Base-by-base conservation (phyloP, 2,329 filamentous ascomycete species). In the Pestalotiopsis sp. region DNA sequence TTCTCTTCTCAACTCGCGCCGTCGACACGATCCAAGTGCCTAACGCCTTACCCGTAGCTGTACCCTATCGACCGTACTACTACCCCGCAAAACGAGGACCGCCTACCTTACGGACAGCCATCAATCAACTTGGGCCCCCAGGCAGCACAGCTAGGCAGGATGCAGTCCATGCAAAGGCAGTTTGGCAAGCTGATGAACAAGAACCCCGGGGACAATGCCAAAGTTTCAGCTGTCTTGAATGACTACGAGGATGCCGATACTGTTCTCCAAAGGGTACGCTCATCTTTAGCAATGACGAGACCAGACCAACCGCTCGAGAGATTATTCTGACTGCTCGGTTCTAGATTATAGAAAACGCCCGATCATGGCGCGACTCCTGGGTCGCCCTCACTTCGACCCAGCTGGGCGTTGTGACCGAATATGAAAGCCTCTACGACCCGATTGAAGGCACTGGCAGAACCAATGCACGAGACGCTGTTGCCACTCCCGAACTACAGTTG, bases 181-280 rank as follows among this genome's bases (percentile, higher is more conserved):
- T 91, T 95, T 73, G 92, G 92, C 70, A 91, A 88, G 80, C 88
- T 95, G 77, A 86, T 90, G 81, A 89, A 88, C 76, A 87, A 84
- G 74, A 81, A 90, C 70, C 89, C 90, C 27, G 92, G 91, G 68
- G 92, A 96, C 79, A 91, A 93, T 77, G 91, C 91, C 72, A 91
- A 93, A 76, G 90, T 95, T 60, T 90, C 91, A 12, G 86, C 91
- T 59, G 84, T 96, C 66, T 82, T 97, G 68, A 91, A 89, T 74
- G 93, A 96, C 76, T 96, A 94, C 77, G 91, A 94, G 73, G 91
- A 95, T 79, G 92, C 91, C 31, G 92, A 96, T 78, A 88, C 88
- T 73, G 87, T 95, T 77, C 85, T 96, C 71, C 86, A 88, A 72
- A 90, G 90, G 85, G 93, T 94, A 83, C n/a, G 58, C 20, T 23